Evolutionary conservation across 331 rosid species (phyloP).

Genomic region (Acacia pycnantha): DNA sequence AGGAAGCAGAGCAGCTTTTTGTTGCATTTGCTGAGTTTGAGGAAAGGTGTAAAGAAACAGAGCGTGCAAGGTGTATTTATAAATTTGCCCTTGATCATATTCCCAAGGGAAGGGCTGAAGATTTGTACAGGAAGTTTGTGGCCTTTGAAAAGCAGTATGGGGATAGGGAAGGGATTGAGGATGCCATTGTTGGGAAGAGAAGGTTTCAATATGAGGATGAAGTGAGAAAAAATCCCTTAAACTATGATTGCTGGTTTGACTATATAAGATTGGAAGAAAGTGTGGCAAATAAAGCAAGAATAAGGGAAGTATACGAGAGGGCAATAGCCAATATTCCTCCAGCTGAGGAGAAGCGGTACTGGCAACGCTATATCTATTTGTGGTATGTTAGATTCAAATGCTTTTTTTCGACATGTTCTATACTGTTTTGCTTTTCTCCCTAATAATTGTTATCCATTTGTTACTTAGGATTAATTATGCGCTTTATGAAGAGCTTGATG

Average conservation of each 20-base stretch:
- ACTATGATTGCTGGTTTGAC: conserved; percentile 89
- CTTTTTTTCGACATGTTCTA: not conserved
- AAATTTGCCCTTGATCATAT: conserved; percentile 82
- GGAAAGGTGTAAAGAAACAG: conserved; percentile 46
- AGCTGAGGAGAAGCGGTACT: conserved; percentile 82
- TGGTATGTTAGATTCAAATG: conserved; percentile 53
- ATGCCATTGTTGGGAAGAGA: conserved; percentile 19
- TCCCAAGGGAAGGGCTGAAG: conserved; percentile 89
- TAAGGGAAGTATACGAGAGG: conserved; percentile 81
- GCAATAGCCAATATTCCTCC: conserved; percentile 96
- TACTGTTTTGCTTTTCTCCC: not conserved
- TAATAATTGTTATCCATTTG: not conserved
- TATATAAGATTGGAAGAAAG: conserved; percentile 85
- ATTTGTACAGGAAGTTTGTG: conserved; percentile 74
- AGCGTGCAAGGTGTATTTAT: conserved; percentile 78
- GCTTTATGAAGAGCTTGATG: conserved; percentile 84
- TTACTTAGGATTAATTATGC: conserved; percentile 83
- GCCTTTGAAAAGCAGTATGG: conserved; percentile 78
- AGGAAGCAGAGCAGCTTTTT: conserved; percentile 79
- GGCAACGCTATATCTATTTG: conserved; percentile 87
- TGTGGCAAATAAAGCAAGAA: conserved; percentile 72
- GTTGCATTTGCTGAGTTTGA: conserved; percentile 44
- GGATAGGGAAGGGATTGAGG: conserved; percentile 16
- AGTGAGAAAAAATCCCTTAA: conserved; percentile 75
- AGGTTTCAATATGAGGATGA: conserved; percentile 64